These are phyloP conservation scores for Acaromyces ingoldii DNA, from an alignment of 1,284 basidiomycete genomes.

Conservation along the genomic window DNA sequence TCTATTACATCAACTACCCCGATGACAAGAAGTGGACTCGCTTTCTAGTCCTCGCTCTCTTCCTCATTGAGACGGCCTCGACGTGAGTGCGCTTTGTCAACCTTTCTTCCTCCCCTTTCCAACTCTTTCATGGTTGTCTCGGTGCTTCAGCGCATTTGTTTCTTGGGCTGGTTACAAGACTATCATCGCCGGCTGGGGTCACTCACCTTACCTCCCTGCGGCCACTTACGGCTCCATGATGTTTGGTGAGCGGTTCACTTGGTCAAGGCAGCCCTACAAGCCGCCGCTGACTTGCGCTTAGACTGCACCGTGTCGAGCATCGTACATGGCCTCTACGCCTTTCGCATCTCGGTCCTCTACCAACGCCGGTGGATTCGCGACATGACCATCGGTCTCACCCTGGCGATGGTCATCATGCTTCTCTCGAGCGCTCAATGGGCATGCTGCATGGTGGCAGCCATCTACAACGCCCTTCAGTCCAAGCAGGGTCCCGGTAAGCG, in stretches of 20 bases:
- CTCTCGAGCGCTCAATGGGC: background rate
- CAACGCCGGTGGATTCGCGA: background rate
- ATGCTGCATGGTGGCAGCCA: conserved; percentile 1
- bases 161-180: background rate
- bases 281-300: background rate
- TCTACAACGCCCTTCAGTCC: background rate
- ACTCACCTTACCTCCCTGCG: background rate
- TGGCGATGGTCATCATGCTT: background rate
- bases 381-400: background rate
- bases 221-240: conserved; percentile 3
- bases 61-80: background rate
- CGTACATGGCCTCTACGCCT: conserved; percentile 3
- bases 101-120: background rate
- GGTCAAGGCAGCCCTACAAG: background rate
- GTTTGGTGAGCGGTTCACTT: conserved; percentile 2
- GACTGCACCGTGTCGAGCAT: conserved; percentile 2
- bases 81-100: background rate
- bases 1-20: conserved; percentile 1
- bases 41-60: background rate
- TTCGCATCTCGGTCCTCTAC: conserved; percentile 1
- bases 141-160: background rate
- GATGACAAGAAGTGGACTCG: background rate
- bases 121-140: background rate
- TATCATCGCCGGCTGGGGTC: conserved; percentile 1
- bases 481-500: conserved; percentile 2